Evolutionary conservation across 768 basidiomycete species (phyloP).

Genomic region (Exidia glandulosa): DNA sequence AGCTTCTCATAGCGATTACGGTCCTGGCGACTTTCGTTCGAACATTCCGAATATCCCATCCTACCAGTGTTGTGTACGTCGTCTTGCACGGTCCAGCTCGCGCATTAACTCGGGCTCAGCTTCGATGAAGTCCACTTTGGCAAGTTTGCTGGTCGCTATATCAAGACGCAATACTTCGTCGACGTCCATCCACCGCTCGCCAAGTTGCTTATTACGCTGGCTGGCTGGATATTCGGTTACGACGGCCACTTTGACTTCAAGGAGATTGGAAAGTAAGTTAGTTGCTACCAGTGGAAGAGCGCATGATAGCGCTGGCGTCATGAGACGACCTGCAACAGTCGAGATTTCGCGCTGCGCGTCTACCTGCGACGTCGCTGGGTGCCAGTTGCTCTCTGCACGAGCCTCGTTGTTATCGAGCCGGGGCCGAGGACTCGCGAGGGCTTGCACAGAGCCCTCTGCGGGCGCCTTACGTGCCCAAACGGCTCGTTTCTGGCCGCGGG

Average conservation of each 20-base stretch:
- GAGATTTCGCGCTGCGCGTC: too few species aligned
- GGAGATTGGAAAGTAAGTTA: constrained; percentile 82
- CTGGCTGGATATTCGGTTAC: constrained; percentile 78
- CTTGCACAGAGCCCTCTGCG: too few species aligned
- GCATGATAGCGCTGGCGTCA: too few species aligned
- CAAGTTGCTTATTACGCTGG: constrained; percentile 88
- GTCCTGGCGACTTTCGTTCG: constrained; percentile 72
- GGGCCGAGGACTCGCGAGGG: too few species aligned
- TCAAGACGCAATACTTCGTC: constrained; percentile 83
- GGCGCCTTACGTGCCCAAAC: too few species aligned
- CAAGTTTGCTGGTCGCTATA: constrained; percentile 90
- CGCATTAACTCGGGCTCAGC: too few species aligned
- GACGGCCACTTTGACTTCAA: constrained; percentile 95
- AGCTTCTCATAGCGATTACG: constrained; percentile 53
- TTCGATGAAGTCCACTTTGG: constrained; percentile 99
- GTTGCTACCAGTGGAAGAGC: neutral
- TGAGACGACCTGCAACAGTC: too few species aligned
- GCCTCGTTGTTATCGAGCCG: too few species aligned
- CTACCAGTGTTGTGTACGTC: constrained; percentile 85
- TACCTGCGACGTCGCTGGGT: too few species aligned
- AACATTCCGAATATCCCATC: constrained; percentile 73
- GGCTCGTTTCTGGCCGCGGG: too few species aligned
- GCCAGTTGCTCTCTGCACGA: too few species aligned
- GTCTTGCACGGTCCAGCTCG: neutral
- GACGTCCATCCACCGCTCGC: constrained; percentile 98